Conservation (phyloP, 2,329 filamentous ascomycete genomes). For the Sarocladiaceae sp. region DNA sequence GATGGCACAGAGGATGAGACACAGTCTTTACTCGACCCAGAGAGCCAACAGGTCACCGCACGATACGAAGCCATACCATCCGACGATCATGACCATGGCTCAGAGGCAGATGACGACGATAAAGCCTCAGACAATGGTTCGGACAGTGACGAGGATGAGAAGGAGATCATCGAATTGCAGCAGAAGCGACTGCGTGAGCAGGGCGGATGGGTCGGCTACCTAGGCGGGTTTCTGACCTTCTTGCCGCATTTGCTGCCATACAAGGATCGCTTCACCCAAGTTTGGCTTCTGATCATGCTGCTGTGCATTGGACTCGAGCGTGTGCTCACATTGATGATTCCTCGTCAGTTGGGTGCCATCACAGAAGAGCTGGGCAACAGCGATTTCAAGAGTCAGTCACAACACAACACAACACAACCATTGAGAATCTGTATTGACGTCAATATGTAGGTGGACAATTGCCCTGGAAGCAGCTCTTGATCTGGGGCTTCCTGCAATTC, state of each 20-base stretch:
- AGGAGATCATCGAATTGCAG: conserved; percentile 19
- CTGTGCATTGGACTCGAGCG: conserved; percentile 17
- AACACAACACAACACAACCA: not conserved
- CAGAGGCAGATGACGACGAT: conserved; percentile 1
- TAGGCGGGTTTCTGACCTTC: conserved; percentile 20
- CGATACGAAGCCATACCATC: not conserved
- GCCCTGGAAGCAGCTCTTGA: conserved; percentile 12
- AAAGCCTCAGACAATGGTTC: conserved; percentile 14
- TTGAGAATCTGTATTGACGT: too few species aligned
- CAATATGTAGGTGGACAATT: conserved; percentile 9
- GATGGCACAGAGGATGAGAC: not conserved
- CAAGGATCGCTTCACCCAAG: conserved; percentile 20
- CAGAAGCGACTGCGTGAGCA: conserved; percentile 18
- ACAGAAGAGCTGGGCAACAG: conserved; percentile 16
- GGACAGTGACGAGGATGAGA: conserved; percentile 17
- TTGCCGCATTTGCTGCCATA: conserved; percentile 21
- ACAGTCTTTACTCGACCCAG: not conserved
- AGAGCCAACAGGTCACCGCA: not conserved
- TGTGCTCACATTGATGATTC: conserved; percentile 20
- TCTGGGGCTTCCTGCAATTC: conserved; percentile 15
- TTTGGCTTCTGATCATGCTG: conserved; percentile 18
- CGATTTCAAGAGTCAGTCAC: conserved; percentile 10
- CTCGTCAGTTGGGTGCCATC: conserved; percentile 20
- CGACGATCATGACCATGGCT: too few species aligned
- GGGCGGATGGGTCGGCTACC: conserved; percentile 21